phyloP scores from a whole-genome alignment of 345 rosid species.

The Corchorus capsularis region DNA sequence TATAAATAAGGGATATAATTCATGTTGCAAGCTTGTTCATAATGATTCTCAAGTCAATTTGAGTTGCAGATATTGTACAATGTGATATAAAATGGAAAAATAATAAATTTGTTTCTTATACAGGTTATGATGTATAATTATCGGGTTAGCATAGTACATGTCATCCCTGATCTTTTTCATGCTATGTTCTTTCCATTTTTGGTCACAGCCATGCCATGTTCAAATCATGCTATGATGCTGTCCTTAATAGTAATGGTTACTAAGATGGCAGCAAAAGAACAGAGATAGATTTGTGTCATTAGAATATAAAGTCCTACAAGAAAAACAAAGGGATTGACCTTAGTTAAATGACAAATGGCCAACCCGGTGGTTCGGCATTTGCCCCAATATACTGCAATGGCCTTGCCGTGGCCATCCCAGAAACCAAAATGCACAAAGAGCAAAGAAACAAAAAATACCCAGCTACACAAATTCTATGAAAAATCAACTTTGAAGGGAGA shows the following conservation, averaged over 20 bases:
- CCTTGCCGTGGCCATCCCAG: neutral
- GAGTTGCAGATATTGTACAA: neutral
- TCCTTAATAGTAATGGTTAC: neutral
- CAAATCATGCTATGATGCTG: neutral
- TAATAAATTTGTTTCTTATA: neutral
- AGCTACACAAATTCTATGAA: neutral
- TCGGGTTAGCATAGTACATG: neutral
- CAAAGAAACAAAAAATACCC: neutral
- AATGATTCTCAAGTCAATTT: neutral
- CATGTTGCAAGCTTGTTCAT: neutral
- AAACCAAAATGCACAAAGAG: neutral
- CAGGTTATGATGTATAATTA: neutral
- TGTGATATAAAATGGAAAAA: neutral
- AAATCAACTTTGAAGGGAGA: slow-evolving; percentile 20
- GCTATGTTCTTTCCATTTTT: too few relatives aligned
- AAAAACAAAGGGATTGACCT: neutral
- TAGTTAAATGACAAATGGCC: neutral
- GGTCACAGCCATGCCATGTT: neutral
- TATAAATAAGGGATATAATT: neutral
- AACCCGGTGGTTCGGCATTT: neutral
- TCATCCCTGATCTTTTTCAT: neutral
- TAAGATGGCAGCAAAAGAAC: neutral
- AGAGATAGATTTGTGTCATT: neutral
- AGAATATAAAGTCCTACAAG: neutral
- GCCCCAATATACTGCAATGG: neutral